Percentiles rank a stretch among this genome's conserved stretches.
These are phyloP conservation scores for Paraconiothyrium sp. DNA, from an alignment of 2,329 filamentous ascomycete genomes.

Conservation along the genomic window DNA sequence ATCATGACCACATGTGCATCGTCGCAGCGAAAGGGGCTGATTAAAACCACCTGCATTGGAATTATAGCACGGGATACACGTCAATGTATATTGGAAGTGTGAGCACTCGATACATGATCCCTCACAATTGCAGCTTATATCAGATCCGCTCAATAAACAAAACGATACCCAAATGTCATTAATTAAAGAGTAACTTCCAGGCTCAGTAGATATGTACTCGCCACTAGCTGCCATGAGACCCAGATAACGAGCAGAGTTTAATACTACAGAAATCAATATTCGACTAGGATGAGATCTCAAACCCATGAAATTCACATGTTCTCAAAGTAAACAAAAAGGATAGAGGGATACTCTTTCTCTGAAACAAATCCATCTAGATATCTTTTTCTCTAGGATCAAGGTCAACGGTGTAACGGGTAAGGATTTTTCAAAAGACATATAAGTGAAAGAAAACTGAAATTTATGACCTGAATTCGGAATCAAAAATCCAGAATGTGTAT, in stretches of 20 bases:
- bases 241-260: constrained; percentile 49
- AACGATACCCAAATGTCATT: constrained; percentile 43
- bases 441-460: no score
- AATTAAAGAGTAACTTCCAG: neutral
- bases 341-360: no score
- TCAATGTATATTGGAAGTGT: constrained; percentile 27
- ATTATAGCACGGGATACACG: no score
- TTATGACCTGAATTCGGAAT: no score
- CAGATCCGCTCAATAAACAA: constrained; percentile 44
- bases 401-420: no score
- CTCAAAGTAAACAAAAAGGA: no score
- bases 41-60: no score
- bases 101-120: constrained; percentile 41
- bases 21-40: no score
- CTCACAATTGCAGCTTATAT: constrained; percentile 45
- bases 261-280: constrained; percentile 26
- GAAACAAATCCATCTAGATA: no score
- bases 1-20: neutral
- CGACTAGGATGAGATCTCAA: neutral
- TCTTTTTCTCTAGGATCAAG: no score
- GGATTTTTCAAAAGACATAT: no score
- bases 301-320: constrained; percentile 33
- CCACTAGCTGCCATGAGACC: constrained; percentile 45
- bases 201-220: constrained; percentile 16
- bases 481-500: no score